Evolutionary conservation across 768 basidiomycete genomes (phyloP), one percentile per base, ranked within the genome.

Genomic region (Mycena venus): DNA sequence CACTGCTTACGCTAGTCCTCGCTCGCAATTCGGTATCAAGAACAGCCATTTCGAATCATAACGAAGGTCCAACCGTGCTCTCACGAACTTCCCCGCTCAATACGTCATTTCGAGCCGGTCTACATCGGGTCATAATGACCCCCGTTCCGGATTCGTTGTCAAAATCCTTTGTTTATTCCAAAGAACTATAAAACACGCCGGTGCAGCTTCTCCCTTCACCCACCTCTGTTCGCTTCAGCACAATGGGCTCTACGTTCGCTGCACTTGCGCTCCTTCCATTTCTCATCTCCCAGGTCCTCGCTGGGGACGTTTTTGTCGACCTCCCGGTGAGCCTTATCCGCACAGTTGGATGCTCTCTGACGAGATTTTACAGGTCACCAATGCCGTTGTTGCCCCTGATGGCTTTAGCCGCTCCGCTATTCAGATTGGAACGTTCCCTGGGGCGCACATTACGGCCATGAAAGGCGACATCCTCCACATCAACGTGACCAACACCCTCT

Each of bases 301-400:
- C 61, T 31, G 70, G 61, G 11, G 70, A 71, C 19, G 49, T 71
- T 7, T 64, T 56, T 40, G 9, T 38, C 61, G 31, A 63, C 38
- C 21, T 71, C 11, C 70, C 62, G 40, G 60, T 42, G 27, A 7
- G 40, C 21, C n/a, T 29, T 14, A 19, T 8, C 40, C 14, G 42
- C 40, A 61, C 19, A 59, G 15, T 29, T 3, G 7, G n/a, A 23
- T 14, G 5, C 11, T 61, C 38, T 11, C 27, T 36, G 40, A 36
- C 15, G 36, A 60, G 5, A 61, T 27, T 29, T 42, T 19, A 4
- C 27, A 70, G 73, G 21, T 75, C 59, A 23, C 29, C 0, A 89
- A 89, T 75, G 81, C 80, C n/a, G 60, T 72, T n/a, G 79, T 87
- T 17, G 77, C 85, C 7, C 88, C 88, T 9, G 88, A 89, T 56